Evolutionary conservation across 2,329 filamentous ascomycete genomes (phyloP), one percentile per base, ranked within the genome.

Genomic region (Xylaria sp.): DNA sequence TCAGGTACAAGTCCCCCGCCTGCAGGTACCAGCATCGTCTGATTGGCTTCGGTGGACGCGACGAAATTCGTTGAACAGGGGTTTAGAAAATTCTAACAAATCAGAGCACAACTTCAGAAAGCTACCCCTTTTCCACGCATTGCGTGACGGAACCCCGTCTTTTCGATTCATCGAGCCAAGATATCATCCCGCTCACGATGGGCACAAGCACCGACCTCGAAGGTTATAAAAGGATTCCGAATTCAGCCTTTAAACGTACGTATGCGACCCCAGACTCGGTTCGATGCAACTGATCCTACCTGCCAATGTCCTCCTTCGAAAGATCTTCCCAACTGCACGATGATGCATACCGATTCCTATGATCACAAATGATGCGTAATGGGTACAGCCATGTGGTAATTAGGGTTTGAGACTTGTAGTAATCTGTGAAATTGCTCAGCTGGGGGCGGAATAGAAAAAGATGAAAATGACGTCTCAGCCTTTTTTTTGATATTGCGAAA

Each of bases 91-190:
- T 36, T 46, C 59, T 44, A 54, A 40, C 66, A 17, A 70, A 70
- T 68, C 44, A 54, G 17, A 49, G n/a, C 9, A 9, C 17, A 15
- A 49, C 46, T 33, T 38, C 40, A 23, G 49, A 53, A 51, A 56
- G 54, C 53, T 63, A 66, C 68, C 68, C 68, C 68, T 70, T 66
- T 70, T 68, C 49, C 48, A 61, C 59, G 68, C 68, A 66, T 66
- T 38, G 42, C 15, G 44, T 53, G 49, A 69, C 57, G 49, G 49
- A 64, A 63, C 49, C 51, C 51, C 44, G 23, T 46, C 38, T 33
- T 46, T 23, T 65, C 15, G 6, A 28, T 40, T 20, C 20, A 58
- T 10, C 17, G 46, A 59, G 53, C 63, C 31, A 38, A 20, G 10
- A 23, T 38, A 33, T 38, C 13, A 20, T 56, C 33, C 49, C 26